Evolutionary conservation across 2,329 filamentous ascomycete species (phyloP).

Genomic region (Colletotrichum kahawae): DNA sequence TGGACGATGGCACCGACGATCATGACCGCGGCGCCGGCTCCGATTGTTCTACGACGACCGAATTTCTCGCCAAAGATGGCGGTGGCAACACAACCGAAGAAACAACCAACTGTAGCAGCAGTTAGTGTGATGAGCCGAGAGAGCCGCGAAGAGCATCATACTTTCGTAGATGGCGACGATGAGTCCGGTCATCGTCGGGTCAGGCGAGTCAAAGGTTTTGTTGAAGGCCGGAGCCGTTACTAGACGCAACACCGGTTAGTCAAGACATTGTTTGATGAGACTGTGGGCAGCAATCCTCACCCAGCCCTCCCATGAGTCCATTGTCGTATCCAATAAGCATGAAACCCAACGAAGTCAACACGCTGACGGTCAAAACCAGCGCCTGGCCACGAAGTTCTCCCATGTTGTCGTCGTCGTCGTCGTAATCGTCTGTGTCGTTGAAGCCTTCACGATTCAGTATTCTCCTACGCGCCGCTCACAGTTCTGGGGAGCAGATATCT

Average conservation of each 20-base stretch:
- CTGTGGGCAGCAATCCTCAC: slow-evolving; percentile 4
- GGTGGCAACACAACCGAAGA: slow-evolving; percentile 28
- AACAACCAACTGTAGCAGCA: slow-evolving; percentile 29
- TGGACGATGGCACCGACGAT: slow-evolving; percentile 49
- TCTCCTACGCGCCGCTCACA: neutral
- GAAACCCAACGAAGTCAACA: slow-evolving; percentile 50
- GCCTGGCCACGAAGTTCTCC: slow-evolving; percentile 31
- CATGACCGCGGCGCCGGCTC: slow-evolving; percentile 46
- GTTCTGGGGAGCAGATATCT: neutral
- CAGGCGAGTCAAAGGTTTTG: slow-evolving; percentile 42
- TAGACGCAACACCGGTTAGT: slow-evolving; percentile 25
- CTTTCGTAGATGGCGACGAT: slow-evolving; percentile 53
- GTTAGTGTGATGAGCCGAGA: neutral
- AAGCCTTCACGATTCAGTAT: neutral
- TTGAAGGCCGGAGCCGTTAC: slow-evolving; percentile 46
- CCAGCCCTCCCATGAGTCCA: slow-evolving; percentile 46
- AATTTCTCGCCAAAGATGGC: slow-evolving; percentile 47
- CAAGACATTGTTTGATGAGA: neutral
- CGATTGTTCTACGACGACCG: slow-evolving; percentile 46
- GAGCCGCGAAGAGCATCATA: neutral
- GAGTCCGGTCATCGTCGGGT: slow-evolving; percentile 45
- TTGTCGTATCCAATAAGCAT: slow-evolving; percentile 54
- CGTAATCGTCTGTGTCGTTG: neutral
- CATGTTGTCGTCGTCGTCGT: neutral
- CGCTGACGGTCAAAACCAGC: slow-evolving; percentile 46